Percentiles rank a stretch among this genome's conserved stretches.
Conservation (phyloP, 176 grass and related monocot genomes). For the Ensete ventricosum region DNA sequence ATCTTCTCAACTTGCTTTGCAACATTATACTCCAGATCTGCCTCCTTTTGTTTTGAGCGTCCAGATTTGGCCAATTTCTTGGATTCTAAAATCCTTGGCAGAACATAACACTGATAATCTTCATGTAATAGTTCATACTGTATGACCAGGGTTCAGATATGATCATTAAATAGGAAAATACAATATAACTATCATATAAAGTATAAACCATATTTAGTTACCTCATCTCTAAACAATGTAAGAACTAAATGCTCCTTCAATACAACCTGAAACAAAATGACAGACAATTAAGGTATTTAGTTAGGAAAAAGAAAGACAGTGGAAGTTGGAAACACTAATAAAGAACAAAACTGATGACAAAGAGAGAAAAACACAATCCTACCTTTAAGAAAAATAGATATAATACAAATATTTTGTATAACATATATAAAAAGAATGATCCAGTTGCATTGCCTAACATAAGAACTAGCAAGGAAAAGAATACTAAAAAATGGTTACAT, state of each 20-base stretch:
- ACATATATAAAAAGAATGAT: too few relatives aligned
- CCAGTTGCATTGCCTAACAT: neutral
- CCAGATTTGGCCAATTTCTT: conserved; percentile 98
- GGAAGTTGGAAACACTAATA: conserved; percentile 14
- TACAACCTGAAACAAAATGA: conserved; percentile 62
- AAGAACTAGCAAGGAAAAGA: neutral
- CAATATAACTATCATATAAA: conserved; percentile 15
- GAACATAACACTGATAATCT: conserved; percentile 86
- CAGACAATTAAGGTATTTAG: neutral
- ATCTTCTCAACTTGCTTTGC: conserved; percentile 98
- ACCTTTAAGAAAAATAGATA: neutral
- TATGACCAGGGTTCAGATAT: conserved; percentile 23
- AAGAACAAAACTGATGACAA: neutral
- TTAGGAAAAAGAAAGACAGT: neutral
- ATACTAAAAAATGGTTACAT: neutral
- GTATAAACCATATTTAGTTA: conserved; percentile 32
- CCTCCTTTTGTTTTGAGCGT: conserved; percentile 93
- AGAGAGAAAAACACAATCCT: neutral
- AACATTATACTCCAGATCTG: conserved; percentile 98
- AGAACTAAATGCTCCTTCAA: conserved; percentile 90
- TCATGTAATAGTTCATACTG: conserved; percentile 90
- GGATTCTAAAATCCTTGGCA: conserved; percentile 90
- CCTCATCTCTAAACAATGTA: conserved; percentile 95
- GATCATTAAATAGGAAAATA: conserved; percentile 16
- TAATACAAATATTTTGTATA: neutral